Percentiles rank a stretch among this genome's conserved stretches.
Conservation (phyloP, 495 filamentous ascomycete species). For the Neurospora pannonica region DNA sequence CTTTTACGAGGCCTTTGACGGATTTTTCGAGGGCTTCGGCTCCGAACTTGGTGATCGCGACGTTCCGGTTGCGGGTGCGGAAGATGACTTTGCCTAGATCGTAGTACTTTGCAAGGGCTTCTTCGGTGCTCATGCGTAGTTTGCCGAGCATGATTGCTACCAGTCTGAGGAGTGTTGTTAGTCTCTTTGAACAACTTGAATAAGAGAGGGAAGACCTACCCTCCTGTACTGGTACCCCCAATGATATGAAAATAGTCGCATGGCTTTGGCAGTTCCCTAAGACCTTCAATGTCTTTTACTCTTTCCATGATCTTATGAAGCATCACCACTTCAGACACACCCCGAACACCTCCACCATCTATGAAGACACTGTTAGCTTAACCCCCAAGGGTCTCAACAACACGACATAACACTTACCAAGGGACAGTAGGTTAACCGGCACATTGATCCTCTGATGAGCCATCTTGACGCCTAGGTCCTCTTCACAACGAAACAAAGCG, state of each 20-base stretch:
- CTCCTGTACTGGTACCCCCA: slow-evolving; percentile 23
- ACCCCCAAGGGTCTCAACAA: no score
- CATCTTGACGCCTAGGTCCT: no score
- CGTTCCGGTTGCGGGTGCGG: neutral
- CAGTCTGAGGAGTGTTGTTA: neutral
- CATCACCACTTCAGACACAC: slow-evolving; percentile 42
- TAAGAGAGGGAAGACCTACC: neutral
- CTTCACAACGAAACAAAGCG: no score
- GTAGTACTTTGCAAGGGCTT: neutral
- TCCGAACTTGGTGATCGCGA: neutral
- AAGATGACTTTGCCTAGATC: neutral
- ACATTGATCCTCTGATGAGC: neutral
- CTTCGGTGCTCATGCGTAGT: no score
- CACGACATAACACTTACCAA: no score
- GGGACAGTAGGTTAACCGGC: no score
- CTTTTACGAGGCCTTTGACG: neutral
- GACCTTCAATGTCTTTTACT: slow-evolving; percentile 17
- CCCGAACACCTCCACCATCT: slow-evolving; percentile 48
- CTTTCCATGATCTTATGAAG: slow-evolving; percentile 41
- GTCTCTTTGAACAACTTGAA: no score
- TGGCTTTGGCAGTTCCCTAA: slow-evolving; percentile 33
- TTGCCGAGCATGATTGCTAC: no score
- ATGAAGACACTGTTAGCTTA: no score
- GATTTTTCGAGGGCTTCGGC: neutral
- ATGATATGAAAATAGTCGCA: slow-evolving; percentile 37